Evolutionary conservation across 176 grass and related monocot species (phyloP), one percentile per base, ranked within the genome.

Genomic region (Phyllostachys edulis): DNA sequence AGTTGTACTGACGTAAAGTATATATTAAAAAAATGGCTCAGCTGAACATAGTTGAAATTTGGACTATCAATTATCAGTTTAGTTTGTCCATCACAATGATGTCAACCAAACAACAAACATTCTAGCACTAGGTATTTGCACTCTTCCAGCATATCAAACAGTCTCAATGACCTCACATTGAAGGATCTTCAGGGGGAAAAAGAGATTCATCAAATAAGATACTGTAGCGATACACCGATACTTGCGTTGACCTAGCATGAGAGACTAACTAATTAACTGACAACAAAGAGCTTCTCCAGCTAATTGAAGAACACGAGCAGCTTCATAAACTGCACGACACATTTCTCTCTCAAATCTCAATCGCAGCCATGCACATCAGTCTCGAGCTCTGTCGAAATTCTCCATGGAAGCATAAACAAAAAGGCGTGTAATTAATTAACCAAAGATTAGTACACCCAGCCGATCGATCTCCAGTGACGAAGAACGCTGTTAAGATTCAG

Each of bases 201-300:
- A 11, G 45, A 50, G 71, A 52, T 36, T 49, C 54, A 61, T 42
- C 38, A 42, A 77, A 18, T 61, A 77, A 14, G 13, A 37, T 50
- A 17, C 6, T 37, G 8, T 55, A 75, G 17, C 34, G 49, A 54
- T 11, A 55, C 18, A 55, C 29, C 13, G 72, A 13, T 42, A 41
- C 36, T 76, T 5, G 20, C n/a, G n/a, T 24, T 4, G 6, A 60
- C 42, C 5, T 4, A 37, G 20, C n/a, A 27, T 41, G 37, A 8
- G 21, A 60, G 54, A 26, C 55, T 57, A 57, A 57, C 54, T 41
- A 60, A 60, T 52, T 76, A 41, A 14, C 76, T 50, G 77, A 21
- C 77, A 79, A 79, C 66, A 79, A 79, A 1, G 44, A 67, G 62
- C 77, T 5, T 37, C 63, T 67, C 44, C 67, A 66, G 8, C 75